Percentiles rank a stretch among this genome's conserved stretches.
Evolutionary conservation across 2,329 filamentous ascomycete genomes (phyloP).

Genomic region (Beauveria medogensis): DNA sequence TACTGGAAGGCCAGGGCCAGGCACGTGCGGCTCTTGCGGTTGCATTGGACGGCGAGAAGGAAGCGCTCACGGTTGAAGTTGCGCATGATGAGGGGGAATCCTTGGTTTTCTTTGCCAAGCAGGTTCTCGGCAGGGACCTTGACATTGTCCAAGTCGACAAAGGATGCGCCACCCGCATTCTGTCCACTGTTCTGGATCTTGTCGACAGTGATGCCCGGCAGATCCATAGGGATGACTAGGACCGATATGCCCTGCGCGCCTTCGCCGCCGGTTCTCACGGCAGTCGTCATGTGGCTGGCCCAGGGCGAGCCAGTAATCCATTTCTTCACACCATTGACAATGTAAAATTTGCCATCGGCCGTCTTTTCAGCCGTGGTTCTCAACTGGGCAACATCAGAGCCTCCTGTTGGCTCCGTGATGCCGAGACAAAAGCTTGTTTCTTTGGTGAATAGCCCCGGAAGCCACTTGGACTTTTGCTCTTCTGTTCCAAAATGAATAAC

Average conservation of each 20-base stretch:
- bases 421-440: slow-evolving; percentile 55
- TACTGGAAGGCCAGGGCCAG: slow-evolving; percentile 44
- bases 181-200: slow-evolving; percentile 58
- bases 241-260: slow-evolving; percentile 48
- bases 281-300: slow-evolving; percentile 54
- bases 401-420: slow-evolving; percentile 54
- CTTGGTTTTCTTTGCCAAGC: slow-evolving; percentile 45
- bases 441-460: slow-evolving; percentile 50
- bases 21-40: slow-evolving; percentile 49
- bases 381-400: slow-evolving; percentile 57
- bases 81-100: slow-evolving; percentile 51
- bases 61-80: slow-evolving; percentile 55
- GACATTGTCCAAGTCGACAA: slow-evolving; percentile 48
- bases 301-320: slow-evolving; percentile 58
- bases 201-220: slow-evolving; percentile 41
- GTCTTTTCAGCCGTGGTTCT: slow-evolving; percentile 46
- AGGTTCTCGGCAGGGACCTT: slow-evolving; percentile 44
- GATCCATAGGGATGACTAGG: slow-evolving; percentile 45
- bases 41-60: slow-evolving; percentile 46
- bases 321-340: slow-evolving; percentile 61
- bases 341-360: slow-evolving; percentile 39
- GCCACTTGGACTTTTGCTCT: slow-evolving; percentile 47
- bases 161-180: slow-evolving; percentile 54
- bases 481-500: slow-evolving; percentile 54
- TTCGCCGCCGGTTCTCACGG: slow-evolving; percentile 49